phyloP scores from a whole-genome alignment of 371 early-diverging fungal species.

The Mucor sp. region DNA sequence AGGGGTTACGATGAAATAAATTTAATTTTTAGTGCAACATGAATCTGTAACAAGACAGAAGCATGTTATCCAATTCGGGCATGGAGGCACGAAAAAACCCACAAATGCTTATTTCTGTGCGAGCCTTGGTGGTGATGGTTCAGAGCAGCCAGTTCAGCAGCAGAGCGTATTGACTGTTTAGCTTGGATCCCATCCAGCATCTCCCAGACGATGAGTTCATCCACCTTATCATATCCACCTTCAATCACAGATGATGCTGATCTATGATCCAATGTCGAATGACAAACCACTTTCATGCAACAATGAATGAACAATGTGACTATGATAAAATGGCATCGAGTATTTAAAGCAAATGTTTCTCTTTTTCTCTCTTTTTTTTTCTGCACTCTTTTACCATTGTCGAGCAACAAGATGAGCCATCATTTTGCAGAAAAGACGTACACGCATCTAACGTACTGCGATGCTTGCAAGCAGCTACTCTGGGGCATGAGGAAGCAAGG shows the following conservation, averaged over 20 bases:
- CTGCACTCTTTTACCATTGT: neutral
- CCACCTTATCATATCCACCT: no score
- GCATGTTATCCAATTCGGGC: slow-evolving; percentile 15
- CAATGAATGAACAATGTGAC: neutral
- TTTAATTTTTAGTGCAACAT: slow-evolving; percentile 23
- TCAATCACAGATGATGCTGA: no score
- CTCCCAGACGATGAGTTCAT: no score
- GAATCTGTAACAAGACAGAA: slow-evolving; percentile 2
- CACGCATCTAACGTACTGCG: slow-evolving; percentile 22
- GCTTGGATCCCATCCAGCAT: no score
- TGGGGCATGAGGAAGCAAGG: slow-evolving; percentile 29
- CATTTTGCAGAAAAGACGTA: slow-evolving; percentile 22
- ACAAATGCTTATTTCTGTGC: neutral
- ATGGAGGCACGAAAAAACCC: slow-evolving; percentile 12
- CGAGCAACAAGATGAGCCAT: slow-evolving; percentile 15
- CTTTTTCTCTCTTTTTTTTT: slow-evolving; percentile 4
- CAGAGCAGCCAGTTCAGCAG: no score
- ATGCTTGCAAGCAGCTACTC: slow-evolving; percentile 18
- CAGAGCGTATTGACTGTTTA: neutral
- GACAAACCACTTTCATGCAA: neutral
- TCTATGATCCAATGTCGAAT: neutral
- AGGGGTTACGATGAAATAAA: slow-evolving; percentile 5
- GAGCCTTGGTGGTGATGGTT: neutral
- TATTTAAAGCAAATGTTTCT: slow-evolving; percentile 12
- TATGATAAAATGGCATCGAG: neutral